These are phyloP conservation scores for Chaetomiaceae sp. DNA, from an alignment of 2,329 filamentous ascomycete species.

Conservation along the genomic window DNA sequence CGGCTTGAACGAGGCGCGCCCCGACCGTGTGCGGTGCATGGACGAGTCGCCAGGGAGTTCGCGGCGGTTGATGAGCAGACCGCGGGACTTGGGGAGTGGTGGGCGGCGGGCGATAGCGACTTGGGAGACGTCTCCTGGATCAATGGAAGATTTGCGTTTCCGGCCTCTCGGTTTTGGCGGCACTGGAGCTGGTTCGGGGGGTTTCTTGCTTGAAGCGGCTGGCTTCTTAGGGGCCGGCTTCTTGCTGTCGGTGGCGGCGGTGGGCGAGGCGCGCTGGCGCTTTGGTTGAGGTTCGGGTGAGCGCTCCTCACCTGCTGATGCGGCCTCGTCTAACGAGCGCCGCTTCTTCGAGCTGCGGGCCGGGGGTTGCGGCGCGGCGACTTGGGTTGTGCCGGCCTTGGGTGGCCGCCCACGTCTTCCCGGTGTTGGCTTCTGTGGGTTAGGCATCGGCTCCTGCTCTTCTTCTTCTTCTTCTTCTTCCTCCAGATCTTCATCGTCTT, in stretches of 20 bases:
- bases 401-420: constrained; percentile 26
- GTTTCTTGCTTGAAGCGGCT: constrained; percentile 7
- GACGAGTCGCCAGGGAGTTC: constrained; percentile 43
- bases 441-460: constrained; percentile 25
- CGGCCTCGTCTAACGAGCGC: constrained; percentile 27
- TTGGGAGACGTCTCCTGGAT: constrained; percentile 43
- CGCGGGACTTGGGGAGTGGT: constrained; percentile 51
- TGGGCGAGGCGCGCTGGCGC: constrained; percentile 19
- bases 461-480: constrained; percentile 31
- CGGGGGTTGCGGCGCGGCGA: constrained; percentile 22
- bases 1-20: constrained; percentile 72
- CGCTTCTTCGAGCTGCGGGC: constrained; percentile 22
- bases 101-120: constrained; percentile 50
- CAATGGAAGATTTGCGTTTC: constrained; percentile 39
- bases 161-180: constrained; percentile 22
- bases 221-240: constrained; percentile 28
- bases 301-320: constrained; percentile 14
- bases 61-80: constrained; percentile 49
- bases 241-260: constrained; percentile 6
- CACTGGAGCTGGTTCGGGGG: constrained; percentile 4
- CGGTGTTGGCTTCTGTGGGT: constrained; percentile 21
- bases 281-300: constrained; percentile 25
- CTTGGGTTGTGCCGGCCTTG: constrained; percentile 24
- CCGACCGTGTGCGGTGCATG: constrained; percentile 62
- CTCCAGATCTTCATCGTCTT: constrained; percentile 13